Conservation (phyloP, 2,329 filamentous ascomycete species). For the Penicillium polonicum region DNA sequence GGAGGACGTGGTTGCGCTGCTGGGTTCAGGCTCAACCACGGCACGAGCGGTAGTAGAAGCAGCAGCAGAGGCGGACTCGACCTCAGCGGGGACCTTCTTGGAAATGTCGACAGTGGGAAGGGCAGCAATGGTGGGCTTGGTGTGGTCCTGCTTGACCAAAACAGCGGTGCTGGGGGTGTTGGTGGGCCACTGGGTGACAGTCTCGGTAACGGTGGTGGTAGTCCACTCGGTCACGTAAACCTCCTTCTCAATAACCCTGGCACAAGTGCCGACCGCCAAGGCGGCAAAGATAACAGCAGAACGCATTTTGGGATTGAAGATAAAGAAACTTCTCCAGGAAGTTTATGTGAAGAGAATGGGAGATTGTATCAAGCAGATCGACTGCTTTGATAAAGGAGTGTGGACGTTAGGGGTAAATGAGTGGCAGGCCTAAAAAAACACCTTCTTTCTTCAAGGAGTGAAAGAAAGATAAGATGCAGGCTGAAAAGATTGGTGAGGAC, state of each 20-base stretch:
- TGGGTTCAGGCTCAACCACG: conserved; percentile 4
- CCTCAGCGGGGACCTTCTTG: conserved; percentile 15
- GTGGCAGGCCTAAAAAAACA: conserved; percentile 32
- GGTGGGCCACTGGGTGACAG: conserved; percentile 29
- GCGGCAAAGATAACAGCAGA: conserved; percentile 37
- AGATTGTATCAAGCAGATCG: conserved; percentile 33
- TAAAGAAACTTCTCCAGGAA: conserved; percentile 42
- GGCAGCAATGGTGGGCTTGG: conserved; percentile 5
- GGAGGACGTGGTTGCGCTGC: too few relatives aligned
- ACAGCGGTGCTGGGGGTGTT: conserved; percentile 24
- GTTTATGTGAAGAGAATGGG: conserved; percentile 14
- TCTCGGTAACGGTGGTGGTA: conserved; percentile 38
- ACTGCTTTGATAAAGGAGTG: conserved; percentile 30
- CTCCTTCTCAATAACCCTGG: conserved; percentile 37
- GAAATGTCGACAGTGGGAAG: conserved; percentile 8
- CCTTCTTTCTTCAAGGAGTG: conserved; percentile 33
- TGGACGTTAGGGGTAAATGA: conserved; percentile 27
- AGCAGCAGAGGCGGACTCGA: conserved; percentile 9
- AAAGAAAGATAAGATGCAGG: conserved; percentile 28
- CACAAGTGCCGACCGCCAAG: conserved; percentile 36
- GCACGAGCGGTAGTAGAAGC: conserved; percentile 2
- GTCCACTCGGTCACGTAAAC: conserved; percentile 39
- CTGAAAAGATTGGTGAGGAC: conserved; percentile 19
- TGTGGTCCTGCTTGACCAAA: conserved; percentile 11
- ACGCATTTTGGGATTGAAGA: conserved; percentile 36